Evolutionary conservation across 176 grass and related monocot species (phyloP), one percentile per base, ranked within the genome.

Genomic region (Phragmites australis): DNA sequence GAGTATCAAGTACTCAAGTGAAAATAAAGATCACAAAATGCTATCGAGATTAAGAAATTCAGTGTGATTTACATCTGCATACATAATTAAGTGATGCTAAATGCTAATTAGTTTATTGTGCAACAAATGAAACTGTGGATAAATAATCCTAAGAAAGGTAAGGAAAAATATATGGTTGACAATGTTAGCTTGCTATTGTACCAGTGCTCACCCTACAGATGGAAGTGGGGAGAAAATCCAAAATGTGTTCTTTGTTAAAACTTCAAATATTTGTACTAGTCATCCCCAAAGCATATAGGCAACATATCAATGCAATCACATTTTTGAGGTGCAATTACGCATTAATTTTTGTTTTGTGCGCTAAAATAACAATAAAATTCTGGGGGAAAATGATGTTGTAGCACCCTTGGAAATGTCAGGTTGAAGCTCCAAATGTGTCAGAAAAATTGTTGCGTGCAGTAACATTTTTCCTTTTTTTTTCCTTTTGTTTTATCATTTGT

Each of bases 11-110:
- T 26, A 25, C 15, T 76, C 39, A 58, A 44, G 37, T 39, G 27
- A 63, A 40, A 75, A 82, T 22, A 76, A 50, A 19, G 25, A 81
- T 81, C 29, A 76, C 42, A 6, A 53, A 65, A 70, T 45, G 45
- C 18, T 50, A 49, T 18, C 22, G 58, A 50, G 8, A 23, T 45
- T 49, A 51, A n/a, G 4, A 76, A 61, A 11, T 31, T 34, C 31
- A 60, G 42, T 29, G 22, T 22, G 50, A 60, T 60, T 76, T 23
- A 87, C 72, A 67, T 51, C 30, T 81, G 9, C n/a, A 73, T 54
- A 32, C 5, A 66, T 70, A 82, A 54, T 43, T 29, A 77, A 62
- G 6, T 32, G 34, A 52, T 60, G 13, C 16, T 37, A 37, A n/a
- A n/a, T n/a, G n/a, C n/a, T 51, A 57, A 81, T 22, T 75, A 43